Base-by-base conservation (phyloP, 108 stramenopile species). In the Aurantiochytrium sp. region DNA sequence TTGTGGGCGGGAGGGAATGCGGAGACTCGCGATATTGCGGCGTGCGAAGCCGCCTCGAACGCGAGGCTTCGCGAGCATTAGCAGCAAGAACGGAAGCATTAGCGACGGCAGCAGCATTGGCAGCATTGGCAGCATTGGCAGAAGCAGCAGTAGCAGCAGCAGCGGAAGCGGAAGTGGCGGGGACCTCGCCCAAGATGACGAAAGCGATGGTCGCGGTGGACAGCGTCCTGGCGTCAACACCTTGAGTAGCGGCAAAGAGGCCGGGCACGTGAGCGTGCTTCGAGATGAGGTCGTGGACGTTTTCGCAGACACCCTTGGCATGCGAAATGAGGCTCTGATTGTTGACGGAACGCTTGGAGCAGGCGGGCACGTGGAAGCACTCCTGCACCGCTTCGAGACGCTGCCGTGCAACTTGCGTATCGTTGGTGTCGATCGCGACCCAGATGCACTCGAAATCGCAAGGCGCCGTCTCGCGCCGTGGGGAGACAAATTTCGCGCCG, bases 271-370 rank as follows among this genome's bases (percentile, higher is more conserved):
- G 10, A 83, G 76, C 51, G 76, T 83, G 45, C 76, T 83, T 10
- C 45, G 76, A 12, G 45, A 47, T 53, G 45, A 47, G 76, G 51
- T 83, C 16, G 45, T 47, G n/a, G 76, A 83, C 51, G 76, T 23
- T 12, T 83, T 83, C 25, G 64, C 64, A 42, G 35, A 69, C 14
- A 69, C 25, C 51, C 45, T 53, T 4, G 49, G 76, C 44, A 8
- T 12, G 18, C 6, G 12, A 18, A 18, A 6, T 6, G 51, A 23
- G 72, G 72, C 58, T 28, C 35, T 90, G 55, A 29, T 72, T 16
- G 90, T 90, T 8, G 90, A 90, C 69, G 60, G 90, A 6, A 90
- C 90, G n/a, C 72, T 90, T 8, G 90, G 90, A 6, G 88, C 59
- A 23, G 90, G 90, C 19, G 90, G 90, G n/a, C 90, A 90, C 57